Base-by-base conservation (phyloP, 1,284 basidiomycete species). In the Pterula multifida region DNA sequence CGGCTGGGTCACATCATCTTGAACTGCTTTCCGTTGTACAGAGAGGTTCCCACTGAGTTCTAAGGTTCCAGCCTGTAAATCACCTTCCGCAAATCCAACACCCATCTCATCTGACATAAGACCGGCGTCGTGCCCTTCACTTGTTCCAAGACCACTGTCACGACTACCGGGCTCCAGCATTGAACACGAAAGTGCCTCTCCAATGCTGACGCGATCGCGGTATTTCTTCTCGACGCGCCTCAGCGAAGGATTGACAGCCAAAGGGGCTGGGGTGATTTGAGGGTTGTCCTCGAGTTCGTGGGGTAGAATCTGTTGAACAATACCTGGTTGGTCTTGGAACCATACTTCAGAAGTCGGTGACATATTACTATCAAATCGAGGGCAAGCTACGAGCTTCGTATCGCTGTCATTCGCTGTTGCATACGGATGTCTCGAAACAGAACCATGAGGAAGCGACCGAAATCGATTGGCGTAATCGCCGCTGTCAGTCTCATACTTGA, bases 221-320 rank as follows among this genome's bases (percentile, higher is more conserved):
- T 17, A 4, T 17, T 42, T 42, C 21, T 22, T 6, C 6, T 42
- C n/a, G 4, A 19, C 4, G 39, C 39, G 39, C 9, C 17, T 42
- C n/a, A n/a, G n/a, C n/a, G n/a, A n/a, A 22, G 39, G 28, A 6
- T 32, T 6, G 28, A 6, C 6, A 32, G 6, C 28, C 15, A 48
- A 47, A 9, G 51, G 55, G 11, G 56, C 49, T 25, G 64, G 61
- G 11, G 64, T 56, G 42, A 68, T 59, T 53, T 67, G 73, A 1
- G 78, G 78, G 22, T 77, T 79, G 55, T 79, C 79, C 47, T 69
- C 66, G 22, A 79, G 63, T 47, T 79, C 75, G 6, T 65, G 66
- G 0, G 75, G 70, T 25, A 71, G 57, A 46, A 80, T 62, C 57
- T 78, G 76, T 36, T 72, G 67, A n/a, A 78, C 67, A 21, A 69